Evolutionary conservation across 2,329 filamentous ascomycete genomes (phyloP).

Genomic region (Pyrenochaeta sp.): DNA sequence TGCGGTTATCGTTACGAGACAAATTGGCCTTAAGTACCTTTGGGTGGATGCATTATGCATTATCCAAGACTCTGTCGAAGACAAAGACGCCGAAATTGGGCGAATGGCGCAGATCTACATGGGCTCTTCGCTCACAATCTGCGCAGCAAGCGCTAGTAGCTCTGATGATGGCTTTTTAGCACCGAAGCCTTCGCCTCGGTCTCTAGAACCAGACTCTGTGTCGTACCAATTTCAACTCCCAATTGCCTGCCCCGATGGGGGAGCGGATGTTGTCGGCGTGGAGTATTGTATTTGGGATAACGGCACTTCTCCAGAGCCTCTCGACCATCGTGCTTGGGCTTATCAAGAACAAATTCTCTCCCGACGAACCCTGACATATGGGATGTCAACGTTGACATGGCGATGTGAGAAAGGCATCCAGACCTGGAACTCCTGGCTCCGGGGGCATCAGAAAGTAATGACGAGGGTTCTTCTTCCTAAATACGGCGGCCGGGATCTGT

Average conservation of each 20-base stretch:
- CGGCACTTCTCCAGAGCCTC: neutral
- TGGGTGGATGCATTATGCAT: conserved; percentile 18
- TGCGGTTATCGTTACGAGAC: conserved; percentile 8
- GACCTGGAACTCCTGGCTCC: neutral
- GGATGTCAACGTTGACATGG: neutral
- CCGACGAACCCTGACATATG: neutral
- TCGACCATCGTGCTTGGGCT: conserved; percentile 7
- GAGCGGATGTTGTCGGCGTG: too few relatives aligned
- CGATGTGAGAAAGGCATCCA: neutral
- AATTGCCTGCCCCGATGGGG: too few relatives aligned
- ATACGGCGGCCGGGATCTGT: neutral
- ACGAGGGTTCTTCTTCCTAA: neutral
- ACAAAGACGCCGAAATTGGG: conserved; percentile 5
- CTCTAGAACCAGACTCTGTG: too few relatives aligned
- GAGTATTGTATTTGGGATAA: neutral
- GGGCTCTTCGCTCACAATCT: conserved; percentile 14
- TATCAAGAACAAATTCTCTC: conserved; percentile 6
- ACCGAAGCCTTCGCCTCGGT: neutral
- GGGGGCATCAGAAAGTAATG: too few relatives aligned
- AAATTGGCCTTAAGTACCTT: conserved; percentile 10
- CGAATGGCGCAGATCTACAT: conserved; percentile 18
- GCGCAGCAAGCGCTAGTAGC: neutral
- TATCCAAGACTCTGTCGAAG: conserved; percentile 7
- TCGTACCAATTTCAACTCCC: too few relatives aligned
- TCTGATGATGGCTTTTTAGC: neutral